Evolutionary conservation across 2,329 filamentous ascomycete species (phyloP), one percentile per base, ranked within the genome.

Genomic region (Elsinoe australis): DNA sequence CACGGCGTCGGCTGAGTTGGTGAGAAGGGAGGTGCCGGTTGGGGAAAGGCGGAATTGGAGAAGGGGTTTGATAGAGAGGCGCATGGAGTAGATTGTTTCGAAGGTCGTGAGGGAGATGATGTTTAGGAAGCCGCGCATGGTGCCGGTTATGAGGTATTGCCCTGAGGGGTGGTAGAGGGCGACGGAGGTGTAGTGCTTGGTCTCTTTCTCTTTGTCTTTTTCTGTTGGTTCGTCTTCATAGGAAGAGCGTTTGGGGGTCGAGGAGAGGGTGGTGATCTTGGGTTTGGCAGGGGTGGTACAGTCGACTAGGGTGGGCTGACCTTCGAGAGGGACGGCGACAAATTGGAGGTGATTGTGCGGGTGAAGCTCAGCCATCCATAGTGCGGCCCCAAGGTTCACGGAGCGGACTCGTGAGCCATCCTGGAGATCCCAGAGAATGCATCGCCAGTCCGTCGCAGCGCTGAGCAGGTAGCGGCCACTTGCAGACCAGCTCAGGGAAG

Each of bases 291-390:
- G 26, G 10, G 22, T 18, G n/a, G 33, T 48, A 15, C 32, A 36
- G 65, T 96, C 88, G 54, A 95, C 87, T 5, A 98, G 76, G 46
- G 90, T 76, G 0, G 90, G 90, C 55, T 94, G 82, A 58, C 94
- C 89, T 71, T 98, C 92, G 64, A 92, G 96, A 15, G 96, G 76
- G 2, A 90, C 90, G 12, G 87, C 88, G 14, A 94, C 87, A 61
- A 95, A 95, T 52, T 87, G 76, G 52, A 87, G 75, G 63, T 88
- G 85, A 55, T 95, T 87, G 68, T 80, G 83, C 3, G 92, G 90
- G 66, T 98, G 87, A 49, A 98, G 73, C 68, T 98, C 92, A 3
- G 90, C 94, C 58, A 94, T 94, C 68, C 95, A 98, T 26, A 95
- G 86, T 0, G 90, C 88, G 2, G 89, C 87, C 55, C 90, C 83